Base-by-base conservation (phyloP, 2,329 filamentous ascomycete species). In the Tothia fuscella region DNA sequence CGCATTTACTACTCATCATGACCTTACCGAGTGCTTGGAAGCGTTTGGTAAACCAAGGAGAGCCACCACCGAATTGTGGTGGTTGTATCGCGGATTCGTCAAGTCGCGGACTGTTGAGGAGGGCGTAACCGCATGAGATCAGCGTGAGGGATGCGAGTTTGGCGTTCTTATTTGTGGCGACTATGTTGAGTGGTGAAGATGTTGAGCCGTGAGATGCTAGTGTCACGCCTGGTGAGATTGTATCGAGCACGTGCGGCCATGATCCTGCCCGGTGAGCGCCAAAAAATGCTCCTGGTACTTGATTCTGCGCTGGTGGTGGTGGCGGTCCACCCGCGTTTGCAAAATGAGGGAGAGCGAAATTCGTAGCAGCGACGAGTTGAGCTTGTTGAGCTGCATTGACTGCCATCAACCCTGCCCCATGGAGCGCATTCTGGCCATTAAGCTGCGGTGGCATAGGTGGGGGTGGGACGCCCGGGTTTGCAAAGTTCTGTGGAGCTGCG, bases 101-200 rank as follows among this genome's bases (percentile, higher is more conserved):
- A 19, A 34, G 26, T 16, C 24, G 36, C 10, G 13, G n/a, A 12
- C 16, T 22, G 34, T 39, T 35, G 19, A 45, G 24, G 10, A 30
- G 42, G 12, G 22, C 21, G 42, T 45, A 45, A 6, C 42, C 42
- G 24, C 37, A 42, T 13, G 42, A 45, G 6, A 16, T 43, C 30
- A 45, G 25, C n/a, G 24, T 20, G n/a, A 45, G 21, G 16, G 30
- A 26, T 7, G 19, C 17, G 29, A 45, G 38, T 7, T 25, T 39
- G 14, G 37, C 24, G n/a, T 16, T 26, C 12, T 32, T 29, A 10
- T 31, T 20, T 6, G 37, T 5, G 14, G 38, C 17, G 10, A 26
- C 38, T 17, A 35, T 17, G 13, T 45, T 32, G 4, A 24, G n/a
- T 12, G 36, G 22, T 14, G 19, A 35, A 14, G 28, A 13, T 35